These are phyloP conservation scores for Neurospora sp. DNA, from an alignment of 2,329 filamentous ascomycete genomes.

Conservation along the genomic window DNA sequence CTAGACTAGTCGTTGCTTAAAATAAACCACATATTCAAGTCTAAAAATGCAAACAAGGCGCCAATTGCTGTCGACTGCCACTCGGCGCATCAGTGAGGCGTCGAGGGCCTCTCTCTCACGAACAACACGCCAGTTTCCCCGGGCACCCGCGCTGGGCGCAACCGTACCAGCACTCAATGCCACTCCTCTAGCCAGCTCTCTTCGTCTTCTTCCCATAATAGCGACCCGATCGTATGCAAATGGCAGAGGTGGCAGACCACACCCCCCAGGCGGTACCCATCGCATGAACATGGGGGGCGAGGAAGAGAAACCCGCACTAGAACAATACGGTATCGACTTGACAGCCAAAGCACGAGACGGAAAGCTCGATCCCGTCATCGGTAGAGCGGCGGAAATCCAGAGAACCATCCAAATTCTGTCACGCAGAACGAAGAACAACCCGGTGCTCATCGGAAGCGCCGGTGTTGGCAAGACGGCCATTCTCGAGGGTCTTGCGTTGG, in stretches of 20 bases:
- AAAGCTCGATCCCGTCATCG: slow-evolving; percentile 93
- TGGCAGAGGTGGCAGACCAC: slow-evolving; percentile 66
- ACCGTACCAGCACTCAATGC: neutral
- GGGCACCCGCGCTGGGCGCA: slow-evolving; percentile 1
- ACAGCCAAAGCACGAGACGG: slow-evolving; percentile 77
- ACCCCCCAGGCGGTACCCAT: slow-evolving; percentile 85
- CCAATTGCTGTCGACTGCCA: slow-evolving; percentile 26
- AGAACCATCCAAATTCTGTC: slow-evolving; percentile 91
- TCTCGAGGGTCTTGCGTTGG: slow-evolving; percentile 76
- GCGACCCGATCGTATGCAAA: slow-evolving; percentile 49
- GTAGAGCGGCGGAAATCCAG: slow-evolving; percentile 83
- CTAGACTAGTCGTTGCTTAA: neutral
- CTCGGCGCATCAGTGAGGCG: slow-evolving; percentile 22
- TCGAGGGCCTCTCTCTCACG: slow-evolving; percentile 13
- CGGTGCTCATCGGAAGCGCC: slow-evolving; percentile 82
- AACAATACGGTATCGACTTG: slow-evolving; percentile 84
- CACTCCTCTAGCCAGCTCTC: slow-evolving; percentile 1
- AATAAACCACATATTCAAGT: neutral
- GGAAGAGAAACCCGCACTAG: slow-evolving; percentile 74
- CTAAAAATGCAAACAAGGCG: slow-evolving; percentile 29
- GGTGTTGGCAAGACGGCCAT: slow-evolving; percentile 94
- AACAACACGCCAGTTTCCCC: slow-evolving; percentile 11
- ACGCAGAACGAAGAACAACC: slow-evolving; percentile 89
- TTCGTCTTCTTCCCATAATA: slow-evolving; percentile 28
- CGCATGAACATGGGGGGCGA: slow-evolving; percentile 78